These are phyloP conservation scores for Medicago truncatula DNA, from an alignment of 306 rosid genomes.

Conservation along the genomic window MtrunA17r5.0-ANR NC_053048.1:36226501-36227000, in stretches of 20 bases:
- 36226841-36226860: conserved; percentile 80
- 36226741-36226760: conserved; percentile 26
- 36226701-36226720: conserved; percentile 5
- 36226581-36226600: conserved; percentile 27
- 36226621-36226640: conserved; percentile 57
- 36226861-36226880: conserved; percentile 57
- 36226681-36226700: background rate
- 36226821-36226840: conserved; percentile 81
- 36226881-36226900: conserved; percentile 72
- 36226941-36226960: conserved; percentile 86
- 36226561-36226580: background rate
- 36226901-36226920: conserved; percentile 85
- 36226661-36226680: conserved; percentile 53
- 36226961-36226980: conserved; percentile 74
- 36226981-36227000: conserved; percentile 87
- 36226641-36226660: conserved; percentile 50
- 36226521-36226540: too few species aligned
- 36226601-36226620: conserved; percentile 44
- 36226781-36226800: conserved; percentile 96
- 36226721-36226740: background rate
- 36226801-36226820: conserved; percentile 73
- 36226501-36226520: too few species aligned
- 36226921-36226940: conserved; percentile 73
- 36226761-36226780: conserved; percentile 81
- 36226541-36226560: too few species aligned